A percentile compares a stretch with the other conserved stretches of the same genome.
phyloP scores from a whole-genome alignment of 2,329 filamentous ascomycete genomes.

The Cadophora luteo-olivacea region DNA sequence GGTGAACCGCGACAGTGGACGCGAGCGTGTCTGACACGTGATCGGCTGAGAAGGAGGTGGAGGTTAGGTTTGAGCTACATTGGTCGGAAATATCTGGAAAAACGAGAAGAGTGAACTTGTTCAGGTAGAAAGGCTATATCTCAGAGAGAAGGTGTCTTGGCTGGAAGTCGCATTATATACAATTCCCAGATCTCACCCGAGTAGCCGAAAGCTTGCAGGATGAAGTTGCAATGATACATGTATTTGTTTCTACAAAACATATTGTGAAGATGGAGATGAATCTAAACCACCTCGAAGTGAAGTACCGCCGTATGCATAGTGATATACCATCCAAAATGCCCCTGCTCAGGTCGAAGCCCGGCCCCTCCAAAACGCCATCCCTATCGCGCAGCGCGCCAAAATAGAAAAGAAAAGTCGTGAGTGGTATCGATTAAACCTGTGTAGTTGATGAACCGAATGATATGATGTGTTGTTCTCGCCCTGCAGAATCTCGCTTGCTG shows the following conservation, averaged over 20 bases:
- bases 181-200: background rate
- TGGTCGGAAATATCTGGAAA: background rate
- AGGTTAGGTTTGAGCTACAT: background rate
- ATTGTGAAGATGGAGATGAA: slow-evolving; percentile 12
- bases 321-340: slow-evolving; percentile 13
- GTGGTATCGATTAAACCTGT: slow-evolving; percentile 14
- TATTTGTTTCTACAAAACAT: slow-evolving; percentile 7
- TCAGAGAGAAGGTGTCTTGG: no score
- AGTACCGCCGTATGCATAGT: slow-evolving; percentile 4
- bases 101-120: background rate
- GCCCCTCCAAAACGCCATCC: slow-evolving; percentile 30
- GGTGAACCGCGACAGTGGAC: slow-evolving; percentile 14
- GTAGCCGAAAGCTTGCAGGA: background rate
- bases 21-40: slow-evolving; percentile 17
- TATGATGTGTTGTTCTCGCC: slow-evolving; percentile 20
- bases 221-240: slow-evolving; percentile 11
- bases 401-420: slow-evolving; percentile 26
- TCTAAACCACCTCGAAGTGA: slow-evolving; percentile 7
- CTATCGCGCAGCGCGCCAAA: slow-evolving; percentile 34
- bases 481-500: slow-evolving; percentile 18
- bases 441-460: slow-evolving; percentile 22
- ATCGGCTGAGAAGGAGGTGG: background rate
- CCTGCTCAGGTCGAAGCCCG: slow-evolving; percentile 26
- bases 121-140: background rate
- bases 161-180: no score